phyloP scores from a whole-genome alignment of 306 rosid genomes.

The Rosa rugosa region DNA sequence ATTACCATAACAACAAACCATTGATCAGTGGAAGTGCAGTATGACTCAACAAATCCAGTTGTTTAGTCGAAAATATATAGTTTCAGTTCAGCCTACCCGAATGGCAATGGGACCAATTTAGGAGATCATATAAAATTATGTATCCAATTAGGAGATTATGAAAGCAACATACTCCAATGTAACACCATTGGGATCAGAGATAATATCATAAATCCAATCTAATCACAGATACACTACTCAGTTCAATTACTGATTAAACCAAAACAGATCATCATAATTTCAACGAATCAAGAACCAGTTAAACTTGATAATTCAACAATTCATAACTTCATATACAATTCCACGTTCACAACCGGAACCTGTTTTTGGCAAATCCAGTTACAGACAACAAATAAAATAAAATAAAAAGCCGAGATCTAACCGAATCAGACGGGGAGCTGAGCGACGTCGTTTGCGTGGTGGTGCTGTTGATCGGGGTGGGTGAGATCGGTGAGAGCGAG shows the following conservation, averaged over 20 bases:
- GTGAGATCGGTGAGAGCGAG: constrained; percentile 12
- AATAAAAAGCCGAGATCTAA: not conserved
- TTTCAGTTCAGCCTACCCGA: not conserved
- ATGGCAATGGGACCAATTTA: not conserved
- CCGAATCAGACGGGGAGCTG: constrained; percentile 44
- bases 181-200: not conserved
- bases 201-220: not conserved
- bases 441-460: constrained; percentile 19
- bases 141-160: not conserved
- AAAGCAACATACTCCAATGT: not conserved
- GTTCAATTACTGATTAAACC: not conserved
- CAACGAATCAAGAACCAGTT: not conserved
- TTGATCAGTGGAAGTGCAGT: not conserved
- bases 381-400: not conserved
- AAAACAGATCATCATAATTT: not conserved
- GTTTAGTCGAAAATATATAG: not conserved
- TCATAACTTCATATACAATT: constrained; percentile 12
- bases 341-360: not conserved
- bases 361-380: not conserved
- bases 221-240: not conserved
- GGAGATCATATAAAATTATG: not conserved
- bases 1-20: constrained; percentile 5
- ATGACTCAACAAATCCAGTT: not conserved
- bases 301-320: not conserved
- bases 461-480: not conserved